These are phyloP conservation scores for Phytophthora sojae DNA, from an alignment of 352 stramenopile genomes.

Conservation along the genomic window DNA sequence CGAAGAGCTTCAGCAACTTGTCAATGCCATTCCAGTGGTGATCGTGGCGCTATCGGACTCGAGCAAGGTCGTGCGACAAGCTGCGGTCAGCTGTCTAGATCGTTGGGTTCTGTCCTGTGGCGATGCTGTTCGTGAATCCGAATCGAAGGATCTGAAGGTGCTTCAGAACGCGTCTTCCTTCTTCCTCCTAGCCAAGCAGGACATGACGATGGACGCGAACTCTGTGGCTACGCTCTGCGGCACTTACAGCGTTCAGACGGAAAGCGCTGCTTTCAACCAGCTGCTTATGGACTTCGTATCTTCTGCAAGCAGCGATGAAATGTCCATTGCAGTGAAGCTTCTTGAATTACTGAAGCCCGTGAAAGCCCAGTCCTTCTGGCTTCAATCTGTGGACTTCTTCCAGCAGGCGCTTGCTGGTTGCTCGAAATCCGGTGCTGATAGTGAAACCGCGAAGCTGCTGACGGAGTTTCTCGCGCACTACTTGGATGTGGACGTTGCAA, in stretches of 20 bases:
- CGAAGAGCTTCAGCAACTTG: constrained; percentile 53
- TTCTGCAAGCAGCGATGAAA: constrained; percentile 52
- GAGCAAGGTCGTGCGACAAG: constrained; percentile 60
- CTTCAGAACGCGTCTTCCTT: constrained; percentile 44
- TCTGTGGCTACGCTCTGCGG: constrained; percentile 65
- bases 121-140: constrained; percentile 27
- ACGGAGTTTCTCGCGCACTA: constrained; percentile 66
- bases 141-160: constrained; percentile 38
- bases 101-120: constrained; percentile 52
- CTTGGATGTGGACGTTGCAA: constrained; percentile 44
- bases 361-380: constrained; percentile 60
- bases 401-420: constrained; percentile 52
- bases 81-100: constrained; percentile 66
- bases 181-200: constrained; percentile 71
- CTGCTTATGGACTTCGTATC: constrained; percentile 60
- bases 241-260: constrained; percentile 41
- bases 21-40: constrained; percentile 65
- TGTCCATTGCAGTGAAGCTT: constrained; percentile 62
- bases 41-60: constrained; percentile 70
- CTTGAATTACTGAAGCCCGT: constrained; percentile 70
- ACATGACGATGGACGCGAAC: constrained; percentile 80
- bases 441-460: constrained; percentile 40
- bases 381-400: constrained; percentile 72
- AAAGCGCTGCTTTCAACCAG: constrained; percentile 51
- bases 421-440: constrained; percentile 6